Percentiles rank a stretch among this genome's conserved stretches.
Conservation (phyloP, 106 monocot species). For the Amphibolis antarctica region DNA sequence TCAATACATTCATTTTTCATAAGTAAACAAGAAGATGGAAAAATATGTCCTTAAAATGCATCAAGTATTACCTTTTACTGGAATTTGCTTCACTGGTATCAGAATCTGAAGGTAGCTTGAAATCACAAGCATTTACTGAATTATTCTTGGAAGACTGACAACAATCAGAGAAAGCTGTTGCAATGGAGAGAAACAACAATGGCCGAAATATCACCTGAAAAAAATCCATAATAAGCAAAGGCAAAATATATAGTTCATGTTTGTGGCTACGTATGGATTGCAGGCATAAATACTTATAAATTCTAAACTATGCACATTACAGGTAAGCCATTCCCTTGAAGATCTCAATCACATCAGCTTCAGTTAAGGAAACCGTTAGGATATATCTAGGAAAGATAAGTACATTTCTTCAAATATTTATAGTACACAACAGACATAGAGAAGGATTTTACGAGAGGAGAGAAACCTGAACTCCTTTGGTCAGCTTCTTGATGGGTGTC, state of each 20-base stretch:
- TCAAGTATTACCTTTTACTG: slow-evolving; percentile 14
- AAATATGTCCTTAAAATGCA: background rate
- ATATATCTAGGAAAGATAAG: background rate
- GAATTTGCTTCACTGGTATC: slow-evolving; percentile 15
- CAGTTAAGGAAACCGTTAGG: too few species aligned
- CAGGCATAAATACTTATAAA: too few species aligned
- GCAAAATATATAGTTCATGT: background rate
- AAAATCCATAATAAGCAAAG: background rate
- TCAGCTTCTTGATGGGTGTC: slow-evolving; percentile 31
- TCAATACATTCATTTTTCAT: too few species aligned
- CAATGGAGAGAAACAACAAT: slow-evolving; percentile 42
- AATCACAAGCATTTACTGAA: slow-evolving; percentile 10
- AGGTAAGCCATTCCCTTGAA: too few species aligned
- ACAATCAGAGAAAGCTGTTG: slow-evolving; percentile 28
- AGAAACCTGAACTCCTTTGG: slow-evolving; percentile 22
- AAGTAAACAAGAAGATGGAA: too few species aligned
- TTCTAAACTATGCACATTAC: too few species aligned
- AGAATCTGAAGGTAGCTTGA: slow-evolving; percentile 9
- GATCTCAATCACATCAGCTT: too few species aligned
- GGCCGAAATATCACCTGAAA: slow-evolving; percentile 46
- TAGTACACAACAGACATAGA: too few species aligned
- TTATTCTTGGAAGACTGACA: slow-evolving; percentile 12
- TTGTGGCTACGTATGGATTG: too few species aligned
- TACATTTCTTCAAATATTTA: background rate
- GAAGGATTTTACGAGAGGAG: background rate